Conservation (phyloP, 345 rosid genomes). For the Syzygium aqueum region DNA sequence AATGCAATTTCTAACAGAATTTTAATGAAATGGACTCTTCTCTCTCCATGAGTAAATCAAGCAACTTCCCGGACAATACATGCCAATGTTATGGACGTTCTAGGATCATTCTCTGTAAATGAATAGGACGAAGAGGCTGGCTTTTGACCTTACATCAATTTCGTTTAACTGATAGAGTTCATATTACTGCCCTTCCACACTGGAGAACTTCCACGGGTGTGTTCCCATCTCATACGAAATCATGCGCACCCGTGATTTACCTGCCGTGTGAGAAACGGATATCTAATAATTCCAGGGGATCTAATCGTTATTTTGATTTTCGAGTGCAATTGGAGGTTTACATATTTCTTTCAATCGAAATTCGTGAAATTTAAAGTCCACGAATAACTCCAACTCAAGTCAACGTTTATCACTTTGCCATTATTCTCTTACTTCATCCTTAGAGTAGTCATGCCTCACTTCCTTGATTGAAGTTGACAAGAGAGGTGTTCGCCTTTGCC, state of each 20-base stretch:
- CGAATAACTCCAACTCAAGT: not conserved
- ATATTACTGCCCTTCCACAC: no score
- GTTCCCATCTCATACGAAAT: not conserved
- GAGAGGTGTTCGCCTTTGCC: not conserved
- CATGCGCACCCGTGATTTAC: fast-evolving
- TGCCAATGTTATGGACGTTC: no score
- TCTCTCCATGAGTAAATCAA: no score
- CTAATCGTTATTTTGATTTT: no score
- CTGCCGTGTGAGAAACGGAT: not conserved
- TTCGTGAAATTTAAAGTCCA: not conserved
- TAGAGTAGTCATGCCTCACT: not conserved
- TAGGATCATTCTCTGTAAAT: no score
- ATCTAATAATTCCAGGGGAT: no score
- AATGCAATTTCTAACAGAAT: no score
- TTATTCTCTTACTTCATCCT: not conserved
- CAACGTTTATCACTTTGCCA: not conserved
- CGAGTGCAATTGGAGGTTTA: not conserved
- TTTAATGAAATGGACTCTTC: no score
- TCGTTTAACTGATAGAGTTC: no score
- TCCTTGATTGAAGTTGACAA: not conserved
- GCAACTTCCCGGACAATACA: no score
- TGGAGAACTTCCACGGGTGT: not conserved
- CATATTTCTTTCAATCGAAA: not conserved
- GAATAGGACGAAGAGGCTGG: no score
- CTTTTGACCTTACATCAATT: no score